Evolutionary conservation across 192 early-diverging fungal species (phyloP).

Genomic region (Allomyces macrogynus): DNA sequence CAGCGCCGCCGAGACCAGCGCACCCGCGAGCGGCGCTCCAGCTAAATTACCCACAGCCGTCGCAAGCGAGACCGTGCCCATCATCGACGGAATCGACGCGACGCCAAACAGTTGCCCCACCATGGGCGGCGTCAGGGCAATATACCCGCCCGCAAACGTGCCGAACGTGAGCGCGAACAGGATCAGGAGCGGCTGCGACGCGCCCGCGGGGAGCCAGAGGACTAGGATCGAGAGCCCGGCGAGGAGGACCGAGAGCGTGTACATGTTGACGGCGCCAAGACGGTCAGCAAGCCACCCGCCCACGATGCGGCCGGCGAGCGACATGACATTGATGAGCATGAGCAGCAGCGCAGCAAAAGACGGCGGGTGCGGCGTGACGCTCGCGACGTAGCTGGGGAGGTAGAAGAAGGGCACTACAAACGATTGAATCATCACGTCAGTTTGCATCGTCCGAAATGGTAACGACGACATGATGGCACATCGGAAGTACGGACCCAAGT

Average conservation of each 20-base stretch:
- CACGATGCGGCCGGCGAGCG: conserved; percentile 8
- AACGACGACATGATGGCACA: too few relatives aligned
- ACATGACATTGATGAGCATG: conserved; percentile 18
- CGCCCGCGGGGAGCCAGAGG: conserved; percentile 23
- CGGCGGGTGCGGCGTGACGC: not conserved
- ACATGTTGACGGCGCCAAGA: conserved; percentile 11
- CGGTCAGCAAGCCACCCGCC: conserved; percentile 12
- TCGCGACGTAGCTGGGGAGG: conserved; percentile 12
- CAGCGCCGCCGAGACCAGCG: not conserved
- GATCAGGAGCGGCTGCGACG: conserved; percentile 10
- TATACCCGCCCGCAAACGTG: conserved; percentile 19
- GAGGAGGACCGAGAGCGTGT: conserved; percentile 8
- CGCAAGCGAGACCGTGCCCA: not conserved
- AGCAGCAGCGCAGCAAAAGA: conserved; percentile 14
- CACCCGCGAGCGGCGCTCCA: not conserved
- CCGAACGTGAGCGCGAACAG: conserved; percentile 21
- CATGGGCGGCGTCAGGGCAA: conserved; percentile 14
- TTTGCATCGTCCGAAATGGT: too few relatives aligned
- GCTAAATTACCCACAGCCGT: not conserved
- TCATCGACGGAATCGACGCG: not conserved
- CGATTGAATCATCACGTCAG: too few relatives aligned
- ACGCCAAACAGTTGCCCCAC: conserved; percentile 16
- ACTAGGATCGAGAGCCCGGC: conserved; percentile 9
- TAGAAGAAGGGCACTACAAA: conserved; percentile 20
- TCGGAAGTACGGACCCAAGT: conserved; percentile 4